Evolutionary conservation across 2,329 filamentous ascomycete species (phyloP), one percentile per base, ranked within the genome.

Genomic region (Orbilia quercus): DNA sequence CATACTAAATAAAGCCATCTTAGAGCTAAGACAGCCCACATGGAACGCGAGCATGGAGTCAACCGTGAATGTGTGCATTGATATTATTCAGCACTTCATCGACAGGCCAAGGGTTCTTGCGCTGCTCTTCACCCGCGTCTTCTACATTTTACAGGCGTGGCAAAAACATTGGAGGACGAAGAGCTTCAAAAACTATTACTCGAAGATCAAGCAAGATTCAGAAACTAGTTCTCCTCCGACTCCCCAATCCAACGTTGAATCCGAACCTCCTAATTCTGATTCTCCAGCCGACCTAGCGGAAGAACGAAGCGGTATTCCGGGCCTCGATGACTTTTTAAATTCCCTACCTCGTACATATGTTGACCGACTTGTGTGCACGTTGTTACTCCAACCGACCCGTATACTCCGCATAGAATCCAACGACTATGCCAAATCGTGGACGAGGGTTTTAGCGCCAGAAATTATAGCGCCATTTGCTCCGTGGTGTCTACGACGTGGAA

Each of bases 71-170:
- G 53, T 31, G 14, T 44, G 54, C 31, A 16, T 73, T n/a, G 69
- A 73, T 9, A 62, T 73, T 1, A 55, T 73, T 34, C 16, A 40
- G 40, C 48, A 50, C 12, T 50, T 34, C 38, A 16, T 42, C 7
- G 40, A 51, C 2, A 16, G 12, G 2, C 12, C 50, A 14, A 38
- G 6, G 20, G n/a, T 28, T 11, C 22, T 57, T 2, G 7, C 45
- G 2, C 28, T 73, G 4, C 31, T 73, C 20, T 73, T 73, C 34
- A 47, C 38, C 5, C 25, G 55, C 22, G 16, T 66, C 5, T 40
- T 60, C 3, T 23, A 59, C 23, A 60, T 73, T 18, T 3, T 62
- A 0, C 57, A 47, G 28, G 53, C 54, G n/a, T 73, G 69, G 69
- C 53, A 59, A 38, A 34, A 20, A 7, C 55, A 73, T 40, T 73